These are phyloP conservation scores for Pseudognaphalium luteoalbum DNA, from an alignment of 129 eudicot species.

Conservation along the genomic window DNA sequence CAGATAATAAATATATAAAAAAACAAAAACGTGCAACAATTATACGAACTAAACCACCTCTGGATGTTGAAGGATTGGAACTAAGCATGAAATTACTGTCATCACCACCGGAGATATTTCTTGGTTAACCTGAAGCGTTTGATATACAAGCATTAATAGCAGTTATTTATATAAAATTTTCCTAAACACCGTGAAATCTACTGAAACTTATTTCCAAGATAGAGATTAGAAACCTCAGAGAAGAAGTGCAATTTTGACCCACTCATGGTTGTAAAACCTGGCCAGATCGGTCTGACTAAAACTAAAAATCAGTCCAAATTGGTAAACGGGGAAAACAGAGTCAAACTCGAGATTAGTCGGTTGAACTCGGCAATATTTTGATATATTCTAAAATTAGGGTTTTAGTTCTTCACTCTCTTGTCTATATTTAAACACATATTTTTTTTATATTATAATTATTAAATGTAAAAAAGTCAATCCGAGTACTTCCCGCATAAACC, in stretches of 20 bases:
- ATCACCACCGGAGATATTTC: slow-evolving; percentile 83
- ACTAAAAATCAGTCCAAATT: too few relatives aligned
- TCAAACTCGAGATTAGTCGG: too few relatives aligned
- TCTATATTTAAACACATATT: too few relatives aligned
- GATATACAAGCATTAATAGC: neutral
- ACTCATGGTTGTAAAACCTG: too few relatives aligned
- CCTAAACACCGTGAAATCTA: neutral
- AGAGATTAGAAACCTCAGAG: neutral
- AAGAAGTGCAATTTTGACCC: neutral
- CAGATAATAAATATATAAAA: neutral
- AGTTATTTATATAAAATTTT: neutral
- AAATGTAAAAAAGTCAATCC: too few relatives aligned
- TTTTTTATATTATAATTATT: too few relatives aligned
- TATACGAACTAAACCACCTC: slow-evolving; percentile 52
- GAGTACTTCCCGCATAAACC: too few relatives aligned
- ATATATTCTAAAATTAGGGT: too few relatives aligned
- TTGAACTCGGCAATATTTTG: too few relatives aligned
- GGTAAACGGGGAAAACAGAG: too few relatives aligned
- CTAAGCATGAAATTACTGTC: slow-evolving; percentile 76
- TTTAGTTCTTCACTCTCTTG: too few relatives aligned
- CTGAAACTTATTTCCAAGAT: neutral
- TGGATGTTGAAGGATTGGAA: slow-evolving; percentile 85
- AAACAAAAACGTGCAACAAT: slow-evolving; percentile 2
- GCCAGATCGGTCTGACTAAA: too few relatives aligned
- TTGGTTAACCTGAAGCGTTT: slow-evolving; percentile 38